These are phyloP conservation scores for Cylindrotheca fusiformis DNA, from an alignment of 108 stramenopile species.

Conservation along the genomic window DNA sequence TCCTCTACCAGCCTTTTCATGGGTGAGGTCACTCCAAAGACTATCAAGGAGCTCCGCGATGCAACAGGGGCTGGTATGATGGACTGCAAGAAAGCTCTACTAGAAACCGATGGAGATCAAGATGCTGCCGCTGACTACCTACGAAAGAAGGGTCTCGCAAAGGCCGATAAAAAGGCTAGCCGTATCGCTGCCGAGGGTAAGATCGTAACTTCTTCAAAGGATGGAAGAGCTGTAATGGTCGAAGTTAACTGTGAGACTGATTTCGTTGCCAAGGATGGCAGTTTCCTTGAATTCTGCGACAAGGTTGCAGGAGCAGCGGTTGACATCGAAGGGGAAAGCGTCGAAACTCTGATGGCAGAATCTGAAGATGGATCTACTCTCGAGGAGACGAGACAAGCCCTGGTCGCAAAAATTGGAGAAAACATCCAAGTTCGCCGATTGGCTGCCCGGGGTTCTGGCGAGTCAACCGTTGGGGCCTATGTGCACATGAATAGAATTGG, in stretches of 20 bases:
- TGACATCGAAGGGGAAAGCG: slow-evolving; percentile 30
- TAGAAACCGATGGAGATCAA: slow-evolving; percentile 72
- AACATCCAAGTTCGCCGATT: slow-evolving; percentile 75
- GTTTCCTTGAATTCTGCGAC: slow-evolving; percentile 61
- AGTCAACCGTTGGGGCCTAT: slow-evolving; percentile 57
- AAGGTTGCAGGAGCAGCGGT: slow-evolving; percentile 54
- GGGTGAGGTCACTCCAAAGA: slow-evolving; percentile 37
- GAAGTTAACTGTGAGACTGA: slow-evolving; percentile 91
- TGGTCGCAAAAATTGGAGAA: slow-evolving; percentile 81
- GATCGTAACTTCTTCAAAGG: slow-evolving; percentile 47
- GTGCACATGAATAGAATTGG: slow-evolving; percentile 74
- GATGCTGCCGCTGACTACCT: slow-evolving; percentile 71
- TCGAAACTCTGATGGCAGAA: slow-evolving; percentile 44
- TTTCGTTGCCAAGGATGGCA: slow-evolving; percentile 62
- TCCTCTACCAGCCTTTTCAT: slow-evolving; percentile 17
- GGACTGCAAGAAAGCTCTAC: slow-evolving; percentile 85
- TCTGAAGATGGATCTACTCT: slow-evolving; percentile 44
- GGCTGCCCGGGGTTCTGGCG: slow-evolving; percentile 37
- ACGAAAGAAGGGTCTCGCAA: slow-evolving; percentile 74
- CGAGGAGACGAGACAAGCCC: slow-evolving; percentile 53
- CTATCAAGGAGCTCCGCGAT: slow-evolving; percentile 74
- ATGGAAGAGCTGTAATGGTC: slow-evolving; percentile 71
- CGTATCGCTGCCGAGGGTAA: slow-evolving; percentile 78
- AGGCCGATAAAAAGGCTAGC: slow-evolving; percentile 83
- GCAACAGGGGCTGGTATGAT: slow-evolving; percentile 84